Evolutionary conservation across 352 stramenopile genomes (phyloP), one percentile per base, ranked within the genome.

Genomic region (Globisporangium cylindrosporum): DNA sequence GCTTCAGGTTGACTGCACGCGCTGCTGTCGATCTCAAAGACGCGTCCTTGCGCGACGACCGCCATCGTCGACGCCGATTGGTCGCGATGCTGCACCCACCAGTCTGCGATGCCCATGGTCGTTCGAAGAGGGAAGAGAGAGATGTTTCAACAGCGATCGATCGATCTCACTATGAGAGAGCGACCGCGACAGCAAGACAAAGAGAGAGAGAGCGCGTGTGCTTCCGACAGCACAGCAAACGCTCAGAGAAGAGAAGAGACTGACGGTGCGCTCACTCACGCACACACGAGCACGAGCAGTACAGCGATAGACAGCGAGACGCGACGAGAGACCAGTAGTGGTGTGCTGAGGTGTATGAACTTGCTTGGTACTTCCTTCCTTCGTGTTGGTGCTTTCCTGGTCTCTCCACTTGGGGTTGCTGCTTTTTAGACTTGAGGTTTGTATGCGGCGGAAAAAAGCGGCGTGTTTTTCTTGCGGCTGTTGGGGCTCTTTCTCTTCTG

Each of bases 41-140:
- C 62, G 36, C 51, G 62, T 24, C 32, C 38, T 12, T 59, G 62
- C 51, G 62, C 57, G 8, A 53, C 22, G 51, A 67, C 25, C 34
- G 22, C 34, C 29, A 49, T 38, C 38, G 34, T 29, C 49, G 62
- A n/a, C 10, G 29, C 4, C 62, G 53, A 14, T 8, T 62, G 62
- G 20, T 53, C 36, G 15, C 51, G 65, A 49, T 49, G 41, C 14
- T 70, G 34, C 8, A 61, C 43, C 65, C 58, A 70, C 65, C 65
- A 70, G 20, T 70, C 65, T 9, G 58, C 59, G 46, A 70, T 55
- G 4, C 65, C 65, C 65, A 70, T 70, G 29, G 10, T 67, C 18
- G 59, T 36, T 29, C 36, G 7, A 46, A 46, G 29, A 20, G 14
- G 6, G 7, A 25, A 14, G 22, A 25, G 18, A 34, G n/a, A 22